A percentile compares a stretch with the other conserved stretches of the same genome.
phyloP scores from a whole-genome alignment of 164 flowering plant species.

The Aristolochia californica region DNA sequence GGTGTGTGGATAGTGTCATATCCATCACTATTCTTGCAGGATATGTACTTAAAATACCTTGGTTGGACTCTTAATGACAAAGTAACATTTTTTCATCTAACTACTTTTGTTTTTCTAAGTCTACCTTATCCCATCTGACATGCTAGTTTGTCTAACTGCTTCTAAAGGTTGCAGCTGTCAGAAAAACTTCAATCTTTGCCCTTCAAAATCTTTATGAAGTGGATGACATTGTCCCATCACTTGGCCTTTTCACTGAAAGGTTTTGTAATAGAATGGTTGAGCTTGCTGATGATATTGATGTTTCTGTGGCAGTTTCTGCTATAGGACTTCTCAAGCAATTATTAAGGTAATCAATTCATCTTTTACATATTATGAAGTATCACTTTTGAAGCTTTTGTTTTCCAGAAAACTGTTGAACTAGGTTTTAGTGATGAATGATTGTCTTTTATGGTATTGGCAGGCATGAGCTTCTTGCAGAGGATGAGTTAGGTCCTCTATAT shows the following conservation, averaged over 20 bases:
- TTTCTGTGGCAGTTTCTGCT: slow-evolving; percentile 95
- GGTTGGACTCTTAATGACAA: slow-evolving; percentile 99
- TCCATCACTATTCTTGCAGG: slow-evolving; percentile 88
- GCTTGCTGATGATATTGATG: slow-evolving; percentile 96
- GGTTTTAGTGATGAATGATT: background rate
- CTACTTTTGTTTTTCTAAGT: slow-evolving; percentile 2
- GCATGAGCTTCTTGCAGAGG: slow-evolving; percentile 83
- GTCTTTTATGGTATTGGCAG: slow-evolving; percentile 33
- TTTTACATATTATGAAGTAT: background rate
- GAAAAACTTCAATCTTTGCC: slow-evolving; percentile 82
- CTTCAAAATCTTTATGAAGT: slow-evolving; percentile 91
- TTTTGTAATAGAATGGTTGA: slow-evolving; percentile 91
- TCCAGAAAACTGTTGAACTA: background rate
- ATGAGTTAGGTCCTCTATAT: slow-evolving; percentile 86
- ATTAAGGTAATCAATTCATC: slow-evolving; percentile 38
- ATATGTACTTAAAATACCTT: slow-evolving; percentile 87
- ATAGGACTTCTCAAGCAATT: slow-evolving; percentile 92
- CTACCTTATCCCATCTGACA: no score
- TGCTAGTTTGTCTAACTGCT: slow-evolving; percentile 8
- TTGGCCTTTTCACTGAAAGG: slow-evolving; percentile 87
- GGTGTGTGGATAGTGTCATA: slow-evolving; percentile 93
- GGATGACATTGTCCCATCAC: slow-evolving; percentile 89
- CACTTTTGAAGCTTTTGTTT: background rate
- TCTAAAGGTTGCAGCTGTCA: slow-evolving; percentile 79
- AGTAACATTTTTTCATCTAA: slow-evolving; percentile 25